phyloP scores from a whole-genome alignment of 2,329 filamentous ascomycete genomes.

The Aurifilum marmelostoma region DNA sequence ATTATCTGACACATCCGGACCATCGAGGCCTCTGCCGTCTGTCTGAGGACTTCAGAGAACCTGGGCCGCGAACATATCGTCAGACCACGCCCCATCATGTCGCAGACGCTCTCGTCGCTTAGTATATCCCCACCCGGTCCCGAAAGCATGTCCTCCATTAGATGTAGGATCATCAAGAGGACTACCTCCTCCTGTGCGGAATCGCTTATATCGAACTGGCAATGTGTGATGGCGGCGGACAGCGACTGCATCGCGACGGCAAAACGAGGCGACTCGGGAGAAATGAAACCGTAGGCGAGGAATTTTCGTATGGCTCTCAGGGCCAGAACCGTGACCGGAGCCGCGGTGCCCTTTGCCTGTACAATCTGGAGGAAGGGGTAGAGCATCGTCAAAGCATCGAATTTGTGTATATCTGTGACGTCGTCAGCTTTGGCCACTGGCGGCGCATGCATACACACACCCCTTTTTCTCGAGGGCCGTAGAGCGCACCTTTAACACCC shows the following conservation, averaged over 20 bases:
- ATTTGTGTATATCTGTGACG: slow-evolving; percentile 73
- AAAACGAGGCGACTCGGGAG: slow-evolving; percentile 81
- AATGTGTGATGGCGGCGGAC: slow-evolving; percentile 94
- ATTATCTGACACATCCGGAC: slow-evolving; percentile 99
- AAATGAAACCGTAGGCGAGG: slow-evolving; percentile 91
- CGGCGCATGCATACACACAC: not conserved
- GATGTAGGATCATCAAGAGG: slow-evolving; percentile 86
- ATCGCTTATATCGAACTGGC: slow-evolving; percentile 95
- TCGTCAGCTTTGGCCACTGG: slow-evolving; percentile 34
- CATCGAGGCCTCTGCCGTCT: slow-evolving; percentile 96
- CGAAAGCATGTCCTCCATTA: slow-evolving; percentile 99
- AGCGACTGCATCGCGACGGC: slow-evolving; percentile 91
- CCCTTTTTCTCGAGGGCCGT: not conserved
- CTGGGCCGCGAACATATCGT: slow-evolving; percentile 96
- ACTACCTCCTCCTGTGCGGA: slow-evolving; percentile 95
- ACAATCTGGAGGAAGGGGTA: slow-evolving; percentile 97
- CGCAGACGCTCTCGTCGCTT: slow-evolving; percentile 97
- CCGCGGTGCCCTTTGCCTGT: slow-evolving; percentile 92
- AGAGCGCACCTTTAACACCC: slow-evolving; percentile 70
- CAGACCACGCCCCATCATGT: slow-evolving; percentile 98
- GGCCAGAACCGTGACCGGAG: slow-evolving; percentile 92
- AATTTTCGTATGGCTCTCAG: slow-evolving; percentile 95
- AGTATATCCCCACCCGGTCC: slow-evolving; percentile 88
- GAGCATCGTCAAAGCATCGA: slow-evolving; percentile 87
- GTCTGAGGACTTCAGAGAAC: slow-evolving; percentile 85